These are phyloP conservation scores for Pelargonium fulgidum DNA, from an alignment of 441 rosid genomes.

Conservation along the genomic window DNA sequence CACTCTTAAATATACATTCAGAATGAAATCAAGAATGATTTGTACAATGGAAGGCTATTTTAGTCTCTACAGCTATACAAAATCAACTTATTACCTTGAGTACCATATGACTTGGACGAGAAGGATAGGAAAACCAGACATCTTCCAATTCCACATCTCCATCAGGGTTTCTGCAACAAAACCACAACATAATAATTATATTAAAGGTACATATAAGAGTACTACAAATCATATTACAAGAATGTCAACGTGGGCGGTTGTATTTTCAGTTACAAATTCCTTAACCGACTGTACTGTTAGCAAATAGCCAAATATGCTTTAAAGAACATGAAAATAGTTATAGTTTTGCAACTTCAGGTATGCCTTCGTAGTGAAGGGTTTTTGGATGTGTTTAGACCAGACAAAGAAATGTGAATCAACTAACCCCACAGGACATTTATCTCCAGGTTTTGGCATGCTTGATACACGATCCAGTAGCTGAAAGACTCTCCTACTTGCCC, in stretches of 20 bases:
- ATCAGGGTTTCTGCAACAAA: conserved; percentile 53
- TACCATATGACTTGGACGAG: conserved; percentile 83
- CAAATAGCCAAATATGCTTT: background rate
- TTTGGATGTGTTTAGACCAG: too few relatives aligned
- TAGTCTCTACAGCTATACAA: background rate
- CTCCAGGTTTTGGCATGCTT: conserved; percentile 69
- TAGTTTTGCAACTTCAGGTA: background rate
- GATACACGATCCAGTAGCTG: conserved; percentile 87
- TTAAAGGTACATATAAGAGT: background rate
- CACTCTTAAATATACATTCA: too few relatives aligned
- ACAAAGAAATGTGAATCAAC: conserved; percentile 19
- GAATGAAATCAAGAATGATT: too few relatives aligned
- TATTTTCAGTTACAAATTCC: background rate
- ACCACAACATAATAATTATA: background rate
- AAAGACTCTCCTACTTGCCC: conserved; percentile 88
- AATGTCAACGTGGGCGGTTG: background rate
- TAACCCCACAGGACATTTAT: conserved; percentile 68
- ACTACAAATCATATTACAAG: background rate
- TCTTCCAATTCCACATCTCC: conserved; percentile 86
- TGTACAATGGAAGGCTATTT: background rate
- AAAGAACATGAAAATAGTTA: background rate
- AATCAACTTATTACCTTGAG: conserved; percentile 54
- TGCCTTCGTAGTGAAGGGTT: too few relatives aligned
- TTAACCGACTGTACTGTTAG: background rate
- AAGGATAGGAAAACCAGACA: conserved; percentile 94